These are phyloP conservation scores for Breynia disticha DNA, from an alignment of 441 rosid species.

Conservation along the genomic window DNA sequence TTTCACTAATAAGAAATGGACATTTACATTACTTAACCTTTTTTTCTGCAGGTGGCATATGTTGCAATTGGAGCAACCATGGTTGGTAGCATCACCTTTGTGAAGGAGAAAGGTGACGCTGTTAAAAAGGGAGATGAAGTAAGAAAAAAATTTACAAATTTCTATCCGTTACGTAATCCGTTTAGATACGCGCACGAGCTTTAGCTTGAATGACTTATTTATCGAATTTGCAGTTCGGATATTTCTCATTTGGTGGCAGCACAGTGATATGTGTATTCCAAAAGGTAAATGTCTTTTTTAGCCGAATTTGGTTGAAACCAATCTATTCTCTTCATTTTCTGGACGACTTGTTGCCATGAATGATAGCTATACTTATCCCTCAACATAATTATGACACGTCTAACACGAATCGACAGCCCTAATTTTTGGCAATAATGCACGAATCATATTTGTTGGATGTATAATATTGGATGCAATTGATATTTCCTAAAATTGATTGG, in stretches of 20 bases:
- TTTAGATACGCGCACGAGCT: neutral
- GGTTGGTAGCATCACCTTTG: conserved; percentile 86
- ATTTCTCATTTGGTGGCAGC: conserved; percentile 95
- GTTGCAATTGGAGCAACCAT: conserved; percentile 95
- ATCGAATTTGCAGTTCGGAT: conserved; percentile 56
- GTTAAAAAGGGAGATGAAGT: conserved; percentile 85
- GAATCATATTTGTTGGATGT: too few relatives aligned
- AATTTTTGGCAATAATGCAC: too few relatives aligned
- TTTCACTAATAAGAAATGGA: neutral
- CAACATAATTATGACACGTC: too few relatives aligned
- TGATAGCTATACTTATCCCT: neutral
- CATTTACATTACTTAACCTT: neutral
- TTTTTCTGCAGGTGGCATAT: conserved; percentile 65
- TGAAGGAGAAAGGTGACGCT: conserved; percentile 48
- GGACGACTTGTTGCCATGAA: neutral
- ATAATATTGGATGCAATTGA: too few relatives aligned
- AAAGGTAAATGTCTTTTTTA: conserved; percentile 44
- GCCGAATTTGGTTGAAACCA: neutral
- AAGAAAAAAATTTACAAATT: conserved; percentile 5
- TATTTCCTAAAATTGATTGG: too few relatives aligned
- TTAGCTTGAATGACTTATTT: conserved; percentile 12
- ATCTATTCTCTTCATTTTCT: neutral
- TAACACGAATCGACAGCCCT: too few relatives aligned
- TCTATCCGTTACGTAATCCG: neutral
- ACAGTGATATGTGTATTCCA: conserved; percentile 82